Evolutionary conservation across 495 filamentous ascomycete species (phyloP).

Genomic region (Annulohypoxylon bovei): DNA sequence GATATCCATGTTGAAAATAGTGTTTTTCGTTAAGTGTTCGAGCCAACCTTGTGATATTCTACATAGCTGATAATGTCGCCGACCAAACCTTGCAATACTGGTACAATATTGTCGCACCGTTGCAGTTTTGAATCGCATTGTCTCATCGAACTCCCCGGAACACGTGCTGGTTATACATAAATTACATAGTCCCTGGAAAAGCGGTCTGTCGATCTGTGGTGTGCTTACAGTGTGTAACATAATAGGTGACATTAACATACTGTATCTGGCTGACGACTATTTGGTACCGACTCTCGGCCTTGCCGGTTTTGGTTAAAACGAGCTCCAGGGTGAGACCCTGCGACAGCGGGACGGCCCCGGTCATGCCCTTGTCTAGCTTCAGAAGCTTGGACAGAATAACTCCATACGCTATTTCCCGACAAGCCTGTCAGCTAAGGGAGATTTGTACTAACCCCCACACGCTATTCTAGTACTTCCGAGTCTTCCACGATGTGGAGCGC

Average conservation of each 20-base stretch:
- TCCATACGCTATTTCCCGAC: neutral
- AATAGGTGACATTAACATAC: neutral
- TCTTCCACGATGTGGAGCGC: neutral
- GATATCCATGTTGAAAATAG: neutral
- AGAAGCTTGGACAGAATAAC: neutral
- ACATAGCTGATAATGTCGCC: neutral
- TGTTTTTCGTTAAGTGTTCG: neutral
- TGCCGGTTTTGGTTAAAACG: neutral
- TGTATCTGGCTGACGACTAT: neutral
- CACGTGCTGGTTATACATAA: neutral
- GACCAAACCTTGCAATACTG: neutral
- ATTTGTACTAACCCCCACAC: slow-evolving; percentile 4
- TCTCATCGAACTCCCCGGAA: neutral
- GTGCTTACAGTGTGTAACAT: slow-evolving; percentile 1
- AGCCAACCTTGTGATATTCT: neutral
- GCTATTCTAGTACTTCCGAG: slow-evolving; percentile 2
- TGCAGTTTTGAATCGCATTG: neutral
- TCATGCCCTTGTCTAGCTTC: neutral
- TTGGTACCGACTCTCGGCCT: neutral
- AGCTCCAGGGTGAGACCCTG: neutral
- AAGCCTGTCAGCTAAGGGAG: too few species aligned
- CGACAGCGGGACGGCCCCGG: neutral
- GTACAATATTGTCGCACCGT: neutral
- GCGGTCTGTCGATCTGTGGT: neutral
- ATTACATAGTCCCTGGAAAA: neutral